Percentiles rank a stretch among this genome's conserved stretches.
phyloP scores from a whole-genome alignment of 129 eudicot genomes.

The Rutidosis leptorrhynchoides region DNA sequence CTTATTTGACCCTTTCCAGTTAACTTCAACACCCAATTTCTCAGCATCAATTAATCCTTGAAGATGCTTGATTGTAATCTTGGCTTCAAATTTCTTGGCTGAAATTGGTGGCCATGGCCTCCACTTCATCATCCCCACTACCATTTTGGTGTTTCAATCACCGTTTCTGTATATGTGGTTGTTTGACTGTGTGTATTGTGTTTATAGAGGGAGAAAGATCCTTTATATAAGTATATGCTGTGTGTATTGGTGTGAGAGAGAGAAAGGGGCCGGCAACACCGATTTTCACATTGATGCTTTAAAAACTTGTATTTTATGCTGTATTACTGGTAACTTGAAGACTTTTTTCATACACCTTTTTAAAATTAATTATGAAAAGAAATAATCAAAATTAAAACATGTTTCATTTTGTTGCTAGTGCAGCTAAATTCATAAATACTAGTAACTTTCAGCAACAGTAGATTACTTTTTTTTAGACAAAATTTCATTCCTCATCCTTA shows the following conservation, averaged over 20 bases:
- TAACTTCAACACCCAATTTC: conserved; percentile 46
- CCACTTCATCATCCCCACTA: conserved; percentile 79
- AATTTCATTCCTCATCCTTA: no score
- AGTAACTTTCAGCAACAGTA: background rate
- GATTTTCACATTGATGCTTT: conserved; percentile 16
- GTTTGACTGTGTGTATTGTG: conserved; percentile 6
- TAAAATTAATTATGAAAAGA: background rate
- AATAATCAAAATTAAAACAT: background rate
- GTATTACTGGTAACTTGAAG: background rate
- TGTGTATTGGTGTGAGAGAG: background rate
- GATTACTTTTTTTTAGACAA: no score
- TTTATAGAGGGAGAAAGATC: conserved; percentile 32
- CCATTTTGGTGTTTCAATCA: conserved; percentile 36
- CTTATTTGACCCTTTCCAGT: conserved; percentile 62
- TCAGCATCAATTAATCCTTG: conserved; percentile 34
- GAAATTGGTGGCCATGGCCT: conserved; percentile 69
- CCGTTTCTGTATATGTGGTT: background rate
- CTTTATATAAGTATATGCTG: conserved; percentile 9
- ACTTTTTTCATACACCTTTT: conserved; percentile 10
- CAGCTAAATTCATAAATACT: background rate
- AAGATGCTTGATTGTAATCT: conserved; percentile 34
- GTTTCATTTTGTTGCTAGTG: background rate
- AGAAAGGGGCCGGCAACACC: conserved; percentile 35
- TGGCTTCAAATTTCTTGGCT: conserved; percentile 52
- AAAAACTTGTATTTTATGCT: background rate